Evolutionary conservation across 768 basidiomycete species (phyloP), one percentile per base, ranked within the genome.

Genomic region (Cyclocybe cylindracea): DNA sequence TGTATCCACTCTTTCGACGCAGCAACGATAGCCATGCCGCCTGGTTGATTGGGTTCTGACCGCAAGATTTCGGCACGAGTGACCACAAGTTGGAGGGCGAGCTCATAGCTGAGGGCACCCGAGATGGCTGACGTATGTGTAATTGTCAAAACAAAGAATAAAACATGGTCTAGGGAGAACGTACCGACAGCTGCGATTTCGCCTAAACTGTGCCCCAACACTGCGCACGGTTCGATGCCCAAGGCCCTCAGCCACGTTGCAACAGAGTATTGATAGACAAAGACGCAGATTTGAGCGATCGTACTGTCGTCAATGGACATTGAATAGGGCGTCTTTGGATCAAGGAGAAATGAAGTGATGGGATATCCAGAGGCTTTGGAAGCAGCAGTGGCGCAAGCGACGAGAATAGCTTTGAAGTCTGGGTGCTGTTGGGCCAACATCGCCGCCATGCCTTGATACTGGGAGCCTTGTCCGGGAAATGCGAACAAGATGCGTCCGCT

Each of bases 391-490:
- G 63, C 54, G 3, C 51, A 40, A 10, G 55, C 40, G 2, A 7
- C n/a, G 3, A 68, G 10, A 11, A 64, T 62, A 7, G 40, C 34
- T 31, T 39, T 42, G 45, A 70, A 70, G 1, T 46, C 49, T 2
- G 60, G 39, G 31, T 59, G 67, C 13, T 32, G 46, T 6, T 37
- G 35, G 0, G 57, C 56, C 4, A 69, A 47, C 8, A 56, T 35
- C 0, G 48, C 37, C 5, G 68, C 69, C 68, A 70, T 68, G 10
- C 64, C 67, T 39, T 52, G 53, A 39, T 57, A 69, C 19, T 69
- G 68, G 0, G 64, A 61, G 8, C 68, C 67, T 54, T 68, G 69
- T 1, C 69, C 69, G 8, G 68, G 66, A 45, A 70, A 70, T 5
- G 60, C 66, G n/a, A 67, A 63, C 13, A 58, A 50, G 10, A 64